These are phyloP conservation scores for Neofusicoccum ribis DNA, from an alignment of 2,329 filamentous ascomycete genomes.

Conservation along the genomic window DNA sequence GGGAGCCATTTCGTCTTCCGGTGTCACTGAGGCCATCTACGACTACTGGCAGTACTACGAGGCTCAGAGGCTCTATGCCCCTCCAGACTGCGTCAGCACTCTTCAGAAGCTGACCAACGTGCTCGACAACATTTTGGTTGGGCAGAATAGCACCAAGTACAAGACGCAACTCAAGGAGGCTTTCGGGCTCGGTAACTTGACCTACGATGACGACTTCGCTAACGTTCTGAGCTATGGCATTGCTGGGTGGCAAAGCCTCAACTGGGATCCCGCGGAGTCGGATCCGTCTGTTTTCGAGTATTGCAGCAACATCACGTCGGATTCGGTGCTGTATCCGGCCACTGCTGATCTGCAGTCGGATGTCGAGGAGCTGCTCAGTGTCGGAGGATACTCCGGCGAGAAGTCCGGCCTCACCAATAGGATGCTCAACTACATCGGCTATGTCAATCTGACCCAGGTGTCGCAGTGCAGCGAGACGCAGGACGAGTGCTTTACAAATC, in stretches of 20 bases:
- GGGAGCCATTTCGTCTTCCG: slow-evolving; percentile 77
- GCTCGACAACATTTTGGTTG: slow-evolving; percentile 59
- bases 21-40: slow-evolving; percentile 73
- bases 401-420: slow-evolving; percentile 47
- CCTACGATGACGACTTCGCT: slow-evolving; percentile 56
- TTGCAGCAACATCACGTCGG: slow-evolving; percentile 57
- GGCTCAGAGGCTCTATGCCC: slow-evolving; percentile 57
- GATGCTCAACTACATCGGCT: slow-evolving; percentile 60
- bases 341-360: slow-evolving; percentile 39
- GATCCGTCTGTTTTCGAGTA: slow-evolving; percentile 53
- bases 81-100: slow-evolving; percentile 63
- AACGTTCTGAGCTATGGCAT: slow-evolving; percentile 47
- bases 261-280: slow-evolving; percentile 61
- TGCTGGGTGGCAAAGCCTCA: slow-evolving; percentile 54
- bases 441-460: slow-evolving; percentile 49
- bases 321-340: slow-evolving; percentile 44
- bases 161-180: slow-evolving; percentile 51
- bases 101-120: slow-evolving; percentile 63
- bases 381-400: slow-evolving; percentile 49
- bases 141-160: slow-evolving; percentile 47
- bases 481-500: slow-evolving; percentile 53
- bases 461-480: slow-evolving; percentile 44
- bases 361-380: slow-evolving; percentile 48
- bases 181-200: slow-evolving; percentile 54
- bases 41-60: slow-evolving; percentile 72